Percentiles rank a stretch among this genome's conserved stretches.
Evolutionary conservation across 192 early-diverging fungal species (phyloP).

Genomic region (Entomortierella parvispora): DNA sequence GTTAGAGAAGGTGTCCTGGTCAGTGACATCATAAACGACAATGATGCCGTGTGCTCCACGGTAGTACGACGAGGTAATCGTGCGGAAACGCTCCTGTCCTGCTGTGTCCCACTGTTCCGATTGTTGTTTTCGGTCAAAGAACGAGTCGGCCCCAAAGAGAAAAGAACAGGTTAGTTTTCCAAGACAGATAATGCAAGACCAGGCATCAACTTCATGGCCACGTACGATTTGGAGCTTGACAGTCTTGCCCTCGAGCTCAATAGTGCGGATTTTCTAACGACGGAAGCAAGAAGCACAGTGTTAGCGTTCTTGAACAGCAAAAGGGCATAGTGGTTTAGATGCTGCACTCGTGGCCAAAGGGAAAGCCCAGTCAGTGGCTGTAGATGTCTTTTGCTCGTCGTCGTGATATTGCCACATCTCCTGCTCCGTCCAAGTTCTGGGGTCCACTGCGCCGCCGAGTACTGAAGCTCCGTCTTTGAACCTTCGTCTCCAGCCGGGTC

Average conservation of each 20-base stretch:
- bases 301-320: neutral
- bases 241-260: slow-evolving; percentile 98
- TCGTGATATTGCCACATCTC: too few relatives aligned
- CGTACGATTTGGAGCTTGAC: slow-evolving; percentile 96
- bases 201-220: slow-evolving; percentile 4
- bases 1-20: slow-evolving; percentile 93
- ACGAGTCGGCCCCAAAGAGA: neutral
- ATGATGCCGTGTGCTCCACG: slow-evolving; percentile 98
- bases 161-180: neutral
- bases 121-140: too few relatives aligned
- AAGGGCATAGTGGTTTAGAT: neutral
- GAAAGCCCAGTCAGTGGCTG: too few relatives aligned
- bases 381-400: too few relatives aligned
- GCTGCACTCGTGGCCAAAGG: too few relatives aligned
- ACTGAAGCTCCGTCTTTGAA: too few relatives aligned
- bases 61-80: slow-evolving; percentile 98
- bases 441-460: too few relatives aligned
- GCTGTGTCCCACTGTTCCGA: slow-evolving; percentile 60
- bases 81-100: slow-evolving; percentile 98
- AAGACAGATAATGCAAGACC: neutral
- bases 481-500: too few relatives aligned
- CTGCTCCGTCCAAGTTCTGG: too few relatives aligned
- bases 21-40: slow-evolving; percentile 98
- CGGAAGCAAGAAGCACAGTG: neutral
- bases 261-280: slow-evolving; percentile 95